Percentiles rank a stretch among this genome's conserved stretches.
Conservation (phyloP, 2,329 filamentous ascomycete species). For the Calonectria naviculata region DNA sequence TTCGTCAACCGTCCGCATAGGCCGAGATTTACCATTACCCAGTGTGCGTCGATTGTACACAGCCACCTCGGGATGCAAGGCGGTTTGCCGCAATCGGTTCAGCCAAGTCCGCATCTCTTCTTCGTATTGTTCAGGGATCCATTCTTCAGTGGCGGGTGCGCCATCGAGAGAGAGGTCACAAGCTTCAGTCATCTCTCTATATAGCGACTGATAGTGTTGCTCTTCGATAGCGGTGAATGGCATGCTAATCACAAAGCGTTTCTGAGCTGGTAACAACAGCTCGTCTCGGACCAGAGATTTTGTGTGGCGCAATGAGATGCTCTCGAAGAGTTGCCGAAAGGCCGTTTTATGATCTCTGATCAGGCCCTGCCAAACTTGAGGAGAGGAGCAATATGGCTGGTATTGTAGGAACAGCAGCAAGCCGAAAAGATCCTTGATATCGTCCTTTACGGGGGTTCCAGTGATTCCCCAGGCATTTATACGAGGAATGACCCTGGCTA, state of each 20-base stretch:
- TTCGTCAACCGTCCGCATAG: slow-evolving; percentile 84
- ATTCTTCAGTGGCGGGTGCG: slow-evolving; percentile 68
- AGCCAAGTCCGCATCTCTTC: slow-evolving; percentile 86
- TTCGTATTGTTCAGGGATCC: slow-evolving; percentile 72
- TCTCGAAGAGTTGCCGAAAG: slow-evolving; percentile 77
- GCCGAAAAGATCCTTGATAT: slow-evolving; percentile 81
- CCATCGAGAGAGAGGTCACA: slow-evolving; percentile 76
- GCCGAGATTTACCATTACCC: slow-evolving; percentile 70
- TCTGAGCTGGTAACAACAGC: slow-evolving; percentile 82
- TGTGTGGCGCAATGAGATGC: slow-evolving; percentile 84
- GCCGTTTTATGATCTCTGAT: slow-evolving; percentile 68
- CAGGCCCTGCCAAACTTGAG: slow-evolving; percentile 75
- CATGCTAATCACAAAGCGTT: slow-evolving; percentile 86
- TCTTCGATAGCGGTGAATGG: slow-evolving; percentile 93
- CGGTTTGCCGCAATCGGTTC: slow-evolving; percentile 81
- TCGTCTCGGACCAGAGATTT: slow-evolving; percentile 86
- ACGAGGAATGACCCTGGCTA: slow-evolving; percentile 84
- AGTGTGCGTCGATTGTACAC: slow-evolving; percentile 72
- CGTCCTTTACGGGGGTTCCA: slow-evolving; percentile 85
- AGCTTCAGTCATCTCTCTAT: slow-evolving; percentile 78
- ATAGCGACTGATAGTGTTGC: slow-evolving; percentile 84
- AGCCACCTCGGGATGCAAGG: slow-evolving; percentile 87
- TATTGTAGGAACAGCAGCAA: slow-evolving; percentile 84
- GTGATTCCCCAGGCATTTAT: slow-evolving; percentile 93
- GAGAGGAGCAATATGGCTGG: slow-evolving; percentile 77